These are phyloP conservation scores for Leucosporidium creatinivorum DNA, from an alignment of 768 basidiomycete species.

Conservation along the genomic window DNA sequence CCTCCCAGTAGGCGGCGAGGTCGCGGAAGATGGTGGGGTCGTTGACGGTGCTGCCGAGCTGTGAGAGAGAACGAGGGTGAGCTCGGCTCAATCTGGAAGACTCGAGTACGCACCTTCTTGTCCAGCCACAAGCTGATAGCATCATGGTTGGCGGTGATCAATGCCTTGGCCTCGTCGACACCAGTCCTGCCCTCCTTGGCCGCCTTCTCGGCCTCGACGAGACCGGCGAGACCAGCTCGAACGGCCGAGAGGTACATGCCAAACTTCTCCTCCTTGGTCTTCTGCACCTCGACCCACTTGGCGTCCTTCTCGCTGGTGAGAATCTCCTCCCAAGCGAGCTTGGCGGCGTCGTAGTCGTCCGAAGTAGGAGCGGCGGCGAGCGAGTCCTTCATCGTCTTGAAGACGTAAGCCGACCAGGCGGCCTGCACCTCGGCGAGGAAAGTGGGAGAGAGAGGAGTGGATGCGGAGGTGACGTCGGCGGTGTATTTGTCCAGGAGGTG, in stretches of 20 bases:
- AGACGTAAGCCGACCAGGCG: conserved; percentile 36
- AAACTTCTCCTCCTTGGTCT: conserved; percentile 82
- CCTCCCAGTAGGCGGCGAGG: conserved; percentile 81
- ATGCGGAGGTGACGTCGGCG: conserved; percentile 9
- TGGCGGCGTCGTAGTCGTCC: conserved; percentile 2
- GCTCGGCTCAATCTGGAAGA: no score
- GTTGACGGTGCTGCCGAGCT: conserved; percentile 73
- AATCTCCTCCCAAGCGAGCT: conserved; percentile 53
- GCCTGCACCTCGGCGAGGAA: conserved; percentile 23
- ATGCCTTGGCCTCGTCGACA: conserved; percentile 37
- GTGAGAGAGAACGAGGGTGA: conserved; percentile 20
- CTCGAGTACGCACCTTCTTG: conserved; percentile 52
- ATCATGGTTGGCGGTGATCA: conserved; percentile 71
- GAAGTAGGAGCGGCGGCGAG: conserved; percentile 18
- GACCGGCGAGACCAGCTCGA: conserved; percentile 43
- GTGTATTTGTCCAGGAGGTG: conserved; percentile 43
- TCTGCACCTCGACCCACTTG: conserved; percentile 61
- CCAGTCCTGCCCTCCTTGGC: conserved; percentile 38
- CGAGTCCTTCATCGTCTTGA: conserved; percentile 29
- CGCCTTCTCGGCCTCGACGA: conserved; percentile 9
- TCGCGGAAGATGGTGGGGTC: conserved; percentile 78
- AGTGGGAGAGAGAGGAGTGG: conserved; percentile 17
- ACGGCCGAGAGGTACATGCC: conserved; percentile 76
- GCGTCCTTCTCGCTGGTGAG: conserved; percentile 48
- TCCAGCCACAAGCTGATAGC: conserved; percentile 67